Evolutionary conservation across 768 basidiomycete genomes (phyloP).

Genomic region (Psilocybe tampanensis): DNA sequence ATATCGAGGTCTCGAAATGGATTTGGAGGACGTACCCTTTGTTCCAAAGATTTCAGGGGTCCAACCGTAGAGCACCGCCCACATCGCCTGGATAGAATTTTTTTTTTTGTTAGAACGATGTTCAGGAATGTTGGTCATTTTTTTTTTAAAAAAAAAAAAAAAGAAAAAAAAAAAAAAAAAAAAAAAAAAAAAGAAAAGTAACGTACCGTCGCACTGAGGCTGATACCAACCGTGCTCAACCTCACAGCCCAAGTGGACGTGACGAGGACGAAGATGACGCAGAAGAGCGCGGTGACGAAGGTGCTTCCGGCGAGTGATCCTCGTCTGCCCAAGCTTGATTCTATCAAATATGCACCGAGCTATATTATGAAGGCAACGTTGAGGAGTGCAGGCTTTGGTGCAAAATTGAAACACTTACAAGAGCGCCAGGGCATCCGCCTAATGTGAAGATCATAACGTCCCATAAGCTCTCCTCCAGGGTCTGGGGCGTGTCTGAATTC

Average conservation of each 20-base stretch:
- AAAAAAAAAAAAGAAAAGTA: not conserved
- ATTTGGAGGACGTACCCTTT: slow-evolving; percentile 47
- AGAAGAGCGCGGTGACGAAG: slow-evolving; percentile 74
- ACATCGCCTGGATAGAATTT: slow-evolving; percentile 61
- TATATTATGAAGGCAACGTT: slow-evolving; percentile 27
- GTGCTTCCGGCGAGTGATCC: slow-evolving; percentile 78
- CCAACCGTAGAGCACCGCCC: slow-evolving; percentile 88
- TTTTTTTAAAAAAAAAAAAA: too few species aligned
- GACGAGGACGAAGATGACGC: slow-evolving; percentile 67
- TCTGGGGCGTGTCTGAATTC: slow-evolving; percentile 32
- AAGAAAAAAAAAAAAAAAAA: too few species aligned
- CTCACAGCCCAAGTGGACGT: slow-evolving; percentile 60
- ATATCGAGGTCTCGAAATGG: not conserved
- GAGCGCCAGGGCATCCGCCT: slow-evolving; percentile 82
- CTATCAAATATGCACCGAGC: slow-evolving; percentile 87
- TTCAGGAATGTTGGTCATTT: too few species aligned
- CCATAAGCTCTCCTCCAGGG: slow-evolving; percentile 68
- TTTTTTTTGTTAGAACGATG: too few species aligned
- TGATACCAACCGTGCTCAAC: slow-evolving; percentile 74
- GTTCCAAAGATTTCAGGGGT: slow-evolving; percentile 89
- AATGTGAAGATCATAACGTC: slow-evolving; percentile 87
- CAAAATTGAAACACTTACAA: slow-evolving; percentile 53
- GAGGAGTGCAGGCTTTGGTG: not conserved
- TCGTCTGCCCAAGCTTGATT: slow-evolving; percentile 66
- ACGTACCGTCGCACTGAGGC: slow-evolving; percentile 70